Base-by-base conservation (phyloP, 2,329 filamentous ascomycete genomes). In the Ascochyta lentis region DNA sequence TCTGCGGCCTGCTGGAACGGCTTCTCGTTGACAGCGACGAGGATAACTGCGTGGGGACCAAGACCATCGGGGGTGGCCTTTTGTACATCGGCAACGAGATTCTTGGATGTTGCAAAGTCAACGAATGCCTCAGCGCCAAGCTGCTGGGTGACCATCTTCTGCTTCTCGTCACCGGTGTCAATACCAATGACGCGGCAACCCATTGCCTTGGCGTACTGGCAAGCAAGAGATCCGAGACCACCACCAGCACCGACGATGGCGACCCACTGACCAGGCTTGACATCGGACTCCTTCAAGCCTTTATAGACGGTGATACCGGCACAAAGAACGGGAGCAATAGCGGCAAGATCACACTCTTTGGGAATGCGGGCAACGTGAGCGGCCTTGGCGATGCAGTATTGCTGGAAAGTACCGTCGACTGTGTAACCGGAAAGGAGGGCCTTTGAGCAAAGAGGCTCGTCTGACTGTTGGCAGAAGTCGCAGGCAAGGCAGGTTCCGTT, bases 1-100 rank as follows among this genome's bases (percentile, higher is more conserved):
- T 84, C 88, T 43, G 91, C 87, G 38, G 94, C 94, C 81, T 97
- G 93, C 80, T 96, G 92, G 87, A 97, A 97, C 49, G 94, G 94
- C 82, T 89, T 91, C 84, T 97, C 93, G 67, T 83, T 85, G 48
- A 91, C 92, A 59, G 94, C 93, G 58, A 97, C 86, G 40, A 97
- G 83, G 64, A 97, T 82, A 59, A 94, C 92, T 35, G 92, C 93
- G 69, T 96, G 90, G 5, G 93, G 92, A 48, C 94, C 94, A 15
- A 91, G 84, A 19, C 91, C 91, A 67, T 94, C 92, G 26, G 85
- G 79, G 1, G 91, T 96, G 26, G 88, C 88, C 42, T 86, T 87
- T 81, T 92, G 91, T 62, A 97, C 93, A 63, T 96, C 91, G 65
- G 86, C 85, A 66, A 96, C 89, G 24, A 97, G 77, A 78, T 96